These are phyloP conservation scores for Verticillium dahliae DNA, from an alignment of 2,329 filamentous ascomycete genomes.

Conservation along the genomic window DNA sequence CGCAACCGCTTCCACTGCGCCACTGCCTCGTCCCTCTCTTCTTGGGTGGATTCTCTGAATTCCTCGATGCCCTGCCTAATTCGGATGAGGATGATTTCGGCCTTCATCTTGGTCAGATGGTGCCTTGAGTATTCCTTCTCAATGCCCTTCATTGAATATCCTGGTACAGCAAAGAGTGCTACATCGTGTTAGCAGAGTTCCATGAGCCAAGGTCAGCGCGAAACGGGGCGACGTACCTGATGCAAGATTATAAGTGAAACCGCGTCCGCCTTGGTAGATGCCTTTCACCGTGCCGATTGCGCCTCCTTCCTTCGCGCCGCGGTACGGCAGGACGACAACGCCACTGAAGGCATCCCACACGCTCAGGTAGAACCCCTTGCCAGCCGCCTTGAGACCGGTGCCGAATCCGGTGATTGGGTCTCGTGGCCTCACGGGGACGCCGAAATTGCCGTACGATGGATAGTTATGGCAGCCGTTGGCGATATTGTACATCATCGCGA, in stretches of 20 bases:
- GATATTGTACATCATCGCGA: constrained; percentile 62
- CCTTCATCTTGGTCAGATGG: constrained; percentile 22
- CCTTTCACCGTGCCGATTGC: constrained; percentile 56
- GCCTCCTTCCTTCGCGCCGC: constrained; percentile 57
- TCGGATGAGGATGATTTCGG: constrained; percentile 24
- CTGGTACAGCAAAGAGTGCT: constrained; percentile 40
- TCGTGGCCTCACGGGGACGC: constrained; percentile 55
- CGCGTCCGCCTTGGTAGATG: constrained; percentile 35
- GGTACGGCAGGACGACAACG: constrained; percentile 56
- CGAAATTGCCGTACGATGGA: constrained; percentile 58
- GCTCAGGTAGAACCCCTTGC: constrained; percentile 57
- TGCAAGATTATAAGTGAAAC: constrained; percentile 35
- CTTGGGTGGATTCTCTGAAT: constrained; percentile 14
- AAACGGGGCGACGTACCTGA: constrained; percentile 16
- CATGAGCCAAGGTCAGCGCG: too few relatives aligned
- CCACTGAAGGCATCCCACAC: constrained; percentile 65
- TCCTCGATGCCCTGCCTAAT: constrained; percentile 22
- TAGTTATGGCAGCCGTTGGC: constrained; percentile 70
- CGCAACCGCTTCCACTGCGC: constrained; percentile 17
- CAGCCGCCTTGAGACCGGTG: constrained; percentile 52
- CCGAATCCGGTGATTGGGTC: constrained; percentile 63
- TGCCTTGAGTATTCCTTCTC: constrained; percentile 38
- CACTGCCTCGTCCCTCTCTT: constrained; percentile 14
- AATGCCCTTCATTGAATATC: constrained; percentile 46
- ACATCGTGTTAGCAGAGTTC: constrained; percentile 1